phyloP scores from a whole-genome alignment of 495 filamentous ascomycete species.

The Penicillium longicatenatum region DNA sequence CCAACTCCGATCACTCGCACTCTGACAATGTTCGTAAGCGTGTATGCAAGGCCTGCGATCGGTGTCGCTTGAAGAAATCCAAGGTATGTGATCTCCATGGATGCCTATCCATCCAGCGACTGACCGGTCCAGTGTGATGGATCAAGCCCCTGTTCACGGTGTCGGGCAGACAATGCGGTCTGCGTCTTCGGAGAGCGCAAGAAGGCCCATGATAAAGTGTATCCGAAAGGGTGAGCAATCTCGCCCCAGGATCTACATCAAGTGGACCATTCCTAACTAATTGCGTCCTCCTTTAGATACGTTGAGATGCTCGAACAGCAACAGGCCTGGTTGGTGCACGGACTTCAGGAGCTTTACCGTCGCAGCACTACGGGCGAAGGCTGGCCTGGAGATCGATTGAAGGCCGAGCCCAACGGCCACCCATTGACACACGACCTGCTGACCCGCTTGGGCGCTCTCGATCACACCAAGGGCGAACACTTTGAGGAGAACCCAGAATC shows the following conservation, averaged over 20 bases:
- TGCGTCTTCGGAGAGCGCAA: conserved; percentile 66
- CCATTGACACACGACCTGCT: conserved; percentile 69
- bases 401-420: conserved; percentile 55
- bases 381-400: conserved; percentile 58
- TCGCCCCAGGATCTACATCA: conserved; percentile 3
- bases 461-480: conserved; percentile 49
- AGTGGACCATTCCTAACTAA: conserved; percentile 5
- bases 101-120: conserved; percentile 9
- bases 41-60: conserved; percentile 66
- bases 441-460: conserved; percentile 58
- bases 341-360: conserved; percentile 61
- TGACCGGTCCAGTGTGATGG: conserved; percentile 58
- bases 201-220: conserved; percentile 63
- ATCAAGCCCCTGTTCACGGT: conserved; percentile 59
- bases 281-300: conserved; percentile 44
- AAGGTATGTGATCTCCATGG: conserved; percentile 47
- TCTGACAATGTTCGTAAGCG: conserved; percentile 55
- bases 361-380: conserved; percentile 49
- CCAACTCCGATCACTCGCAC: conserved; percentile 46
- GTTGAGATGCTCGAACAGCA: conserved; percentile 75
- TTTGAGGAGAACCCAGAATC: conserved; percentile 60
- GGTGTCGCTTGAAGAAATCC: conserved; percentile 65
- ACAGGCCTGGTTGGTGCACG: conserved; percentile 63
- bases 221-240: conserved; percentile 60
- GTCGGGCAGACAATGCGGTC: conserved; percentile 59